Base-by-base conservation (phyloP, 2,329 filamentous ascomycete species). In the Fonsecaea erecta region DNA sequence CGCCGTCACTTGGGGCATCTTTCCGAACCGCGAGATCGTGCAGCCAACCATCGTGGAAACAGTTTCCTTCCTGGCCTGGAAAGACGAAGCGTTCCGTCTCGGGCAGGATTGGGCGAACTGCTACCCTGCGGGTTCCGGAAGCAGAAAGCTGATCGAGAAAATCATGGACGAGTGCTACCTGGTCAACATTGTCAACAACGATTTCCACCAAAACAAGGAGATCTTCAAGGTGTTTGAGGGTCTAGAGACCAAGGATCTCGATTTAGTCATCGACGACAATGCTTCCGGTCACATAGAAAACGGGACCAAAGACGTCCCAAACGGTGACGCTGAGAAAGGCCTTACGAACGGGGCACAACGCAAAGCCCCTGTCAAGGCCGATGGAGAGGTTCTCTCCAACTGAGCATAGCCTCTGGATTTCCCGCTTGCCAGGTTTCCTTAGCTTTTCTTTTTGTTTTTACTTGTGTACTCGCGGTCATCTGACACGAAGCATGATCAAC, bases 31-130 rank as follows among this genome's bases (percentile, higher is more conserved):
- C 77, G 95, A 99, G 79, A 97, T 99, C 75, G 93, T 99, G n/a
- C 95, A 99, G 78, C 95, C 95, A 14, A 99, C 95, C n/a, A 97
- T 99, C 73, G 95, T 99, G 59, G 95, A 99, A 81, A 96, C 92
- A 18, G 90, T 99, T 76, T 96, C 92, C 77, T 99, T 99, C 85
- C 83, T 99, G 60, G 95, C 95, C 1, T 99, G 95, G 95, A 96
- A 96, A 80, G 95, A 99, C 72, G 95, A 99, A 79, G 96, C 96
- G 16, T 99, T 93, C 83, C 88, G 91, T 67, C 85, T 99, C 9
- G 95, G 95, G 61, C 85, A 90, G 64, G 93, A 99, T 75, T 99
- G 95, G 95, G 91, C 92, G 24, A 91, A 92, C 74, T 99, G 95
- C 76, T 92, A 96, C 75, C 87, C 93, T 40, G 83, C 89, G 66